Conservation (phyloP, 306 rosid species). For the Prinsepia uniflora region DNA sequence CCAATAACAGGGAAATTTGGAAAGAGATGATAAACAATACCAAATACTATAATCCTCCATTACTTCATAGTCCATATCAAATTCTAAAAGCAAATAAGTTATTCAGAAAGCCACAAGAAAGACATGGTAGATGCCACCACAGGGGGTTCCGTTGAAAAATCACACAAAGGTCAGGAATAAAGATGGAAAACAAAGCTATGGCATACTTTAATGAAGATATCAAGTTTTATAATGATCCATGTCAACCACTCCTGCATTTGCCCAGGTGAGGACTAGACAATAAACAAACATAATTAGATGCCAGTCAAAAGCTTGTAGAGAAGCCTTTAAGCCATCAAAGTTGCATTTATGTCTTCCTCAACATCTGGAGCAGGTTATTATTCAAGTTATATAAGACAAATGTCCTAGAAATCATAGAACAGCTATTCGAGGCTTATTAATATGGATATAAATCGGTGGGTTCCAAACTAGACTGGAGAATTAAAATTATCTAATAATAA, state of each 20-base stretch:
- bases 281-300: background rate
- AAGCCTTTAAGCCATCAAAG: background rate
- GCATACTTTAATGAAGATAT: background rate
- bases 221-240: background rate
- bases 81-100: background rate
- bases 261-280: background rate
- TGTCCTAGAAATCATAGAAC: background rate
- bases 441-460: background rate
- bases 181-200: conserved; percentile 1
- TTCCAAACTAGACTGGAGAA: background rate
- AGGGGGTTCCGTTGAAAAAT: background rate
- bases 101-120: background rate
- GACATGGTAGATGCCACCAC: background rate
- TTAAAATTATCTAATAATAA: background rate
- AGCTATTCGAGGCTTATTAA: background rate
- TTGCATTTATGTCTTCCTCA: background rate
- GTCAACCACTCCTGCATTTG: background rate
- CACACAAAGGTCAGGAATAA: background rate
- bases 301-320: background rate
- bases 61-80: background rate
- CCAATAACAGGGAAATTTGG: background rate
- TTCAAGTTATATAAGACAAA: background rate
- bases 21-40: background rate
- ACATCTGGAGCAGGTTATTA: background rate
- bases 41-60: background rate